Evolutionary conservation across 306 rosid species (phyloP), one percentile per base, ranked within the genome.

Genomic region (Vigna trinervia): DNA sequence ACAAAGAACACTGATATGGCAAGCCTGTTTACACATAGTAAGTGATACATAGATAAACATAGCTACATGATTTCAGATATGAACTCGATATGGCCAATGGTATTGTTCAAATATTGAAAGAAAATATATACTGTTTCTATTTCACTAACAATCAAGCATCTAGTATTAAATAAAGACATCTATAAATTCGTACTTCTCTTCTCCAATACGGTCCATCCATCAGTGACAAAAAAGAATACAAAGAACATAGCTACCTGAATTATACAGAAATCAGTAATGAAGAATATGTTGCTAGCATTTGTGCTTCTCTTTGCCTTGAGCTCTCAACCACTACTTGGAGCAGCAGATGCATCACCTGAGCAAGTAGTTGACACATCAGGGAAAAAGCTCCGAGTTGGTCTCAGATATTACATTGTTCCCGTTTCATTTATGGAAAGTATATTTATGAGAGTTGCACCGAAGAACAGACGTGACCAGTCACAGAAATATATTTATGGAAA

Each of bases 331-430:
- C 67, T 17, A 9, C 39, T 11, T 9, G 71, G 79, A 28, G 56
- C 78, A 39, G 79, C 66, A 9, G 41, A 53, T 12, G 15, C 78
- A 43, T 26, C 50, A 20, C 69, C 66, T 0, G 69, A 68, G 5
- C 57, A 66, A n/a, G 90, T 88, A 65, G 72, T 80, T 43, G 92
- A 86, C 75, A 60, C 52, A 48, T 61, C 71, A 23, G 78, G 83
- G 1, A 79, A 61, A 47, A 61, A 20, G 20, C 66, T 79, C 8
- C 84, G 17, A 50, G 56, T 62, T 6, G 54, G 19, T 23, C 12
- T 63, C 9, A 14, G 56, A 22, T 88, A 86, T 71, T 36, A 71
- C 15, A 65, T 88, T 11, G 12, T 69, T 22, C 38, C 64, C 0
- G 39, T 17, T 12, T 0, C 26, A 28, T 2, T 28, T 28, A 2